These are phyloP conservation scores for Botryosphaeria dothidea DNA, from an alignment of 2,329 filamentous ascomycete genomes.

Conservation along the genomic window DNA sequence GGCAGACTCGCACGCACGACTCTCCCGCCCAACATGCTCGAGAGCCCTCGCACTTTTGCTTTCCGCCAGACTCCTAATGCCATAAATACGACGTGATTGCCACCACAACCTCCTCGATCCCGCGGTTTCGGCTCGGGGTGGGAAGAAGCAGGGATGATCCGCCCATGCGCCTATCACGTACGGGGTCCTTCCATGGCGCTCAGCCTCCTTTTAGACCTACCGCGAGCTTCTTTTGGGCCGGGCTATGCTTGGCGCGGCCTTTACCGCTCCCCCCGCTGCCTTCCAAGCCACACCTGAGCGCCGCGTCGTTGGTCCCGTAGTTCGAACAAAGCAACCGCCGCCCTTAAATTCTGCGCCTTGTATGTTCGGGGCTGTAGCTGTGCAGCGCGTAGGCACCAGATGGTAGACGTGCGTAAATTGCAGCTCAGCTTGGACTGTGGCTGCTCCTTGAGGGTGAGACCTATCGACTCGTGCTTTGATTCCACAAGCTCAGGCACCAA, in stretches of 20 bases:
- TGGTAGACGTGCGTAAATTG: background rate
- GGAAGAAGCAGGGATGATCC: background rate
- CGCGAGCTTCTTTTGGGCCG: slow-evolving; percentile 8
- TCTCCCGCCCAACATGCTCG: background rate
- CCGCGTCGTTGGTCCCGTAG: background rate
- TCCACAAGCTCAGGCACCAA: background rate
- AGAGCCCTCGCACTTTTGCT: background rate
- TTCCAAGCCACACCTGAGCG: background rate
- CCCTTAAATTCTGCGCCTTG: background rate
- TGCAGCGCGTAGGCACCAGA: background rate
- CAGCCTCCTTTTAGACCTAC: slow-evolving; percentile 9
- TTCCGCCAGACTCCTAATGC: background rate
- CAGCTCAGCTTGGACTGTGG: background rate
- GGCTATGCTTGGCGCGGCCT: background rate
- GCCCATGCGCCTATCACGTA: background rate
- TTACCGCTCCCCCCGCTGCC: background rate
- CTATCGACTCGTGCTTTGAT: background rate
- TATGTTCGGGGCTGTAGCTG: background rate
- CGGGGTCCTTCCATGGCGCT: background rate
- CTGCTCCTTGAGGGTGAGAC: slow-evolving; percentile 1
- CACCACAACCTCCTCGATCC: background rate
- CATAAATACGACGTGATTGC: background rate
- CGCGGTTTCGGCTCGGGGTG: background rate
- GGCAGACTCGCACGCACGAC: background rate
- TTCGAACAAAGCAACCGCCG: background rate